Conservation (phyloP, 495 filamentous ascomycete genomes). For the Talaromyces nanjingensis region DNA sequence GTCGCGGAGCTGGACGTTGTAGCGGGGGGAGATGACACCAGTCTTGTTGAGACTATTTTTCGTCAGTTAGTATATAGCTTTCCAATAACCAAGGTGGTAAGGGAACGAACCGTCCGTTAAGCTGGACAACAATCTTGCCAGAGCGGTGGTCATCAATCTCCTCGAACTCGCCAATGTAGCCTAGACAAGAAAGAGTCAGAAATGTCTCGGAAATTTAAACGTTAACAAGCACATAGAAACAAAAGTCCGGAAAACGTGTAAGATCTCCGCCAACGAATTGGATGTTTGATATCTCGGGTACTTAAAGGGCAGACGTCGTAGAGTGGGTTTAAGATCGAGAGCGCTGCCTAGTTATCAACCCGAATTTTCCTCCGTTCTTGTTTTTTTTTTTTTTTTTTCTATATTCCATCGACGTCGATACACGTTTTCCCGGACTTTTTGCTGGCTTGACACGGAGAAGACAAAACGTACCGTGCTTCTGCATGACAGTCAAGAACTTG, state of each 20-base stretch:
- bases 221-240: conserved; percentile 60
- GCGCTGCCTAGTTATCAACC: conserved; percentile 99
- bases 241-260: conserved; percentile 73
- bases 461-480: conserved; percentile 84
- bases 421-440: conserved; percentile 6
- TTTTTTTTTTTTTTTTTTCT: conserved; percentile 7
- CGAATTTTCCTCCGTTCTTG: conserved; percentile 42
- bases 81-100: neutral
- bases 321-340: conserved; percentile 52
- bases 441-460: neutral
- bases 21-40: conserved; percentile 96
- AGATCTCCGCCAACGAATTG: conserved; percentile 64
- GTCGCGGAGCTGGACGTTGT: conserved; percentile 95
- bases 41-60: conserved; percentile 83
- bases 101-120: conserved; percentile 61
- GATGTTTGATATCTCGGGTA: conserved; percentile 77
- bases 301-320: conserved; percentile 98
- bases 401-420: conserved; percentile 1
- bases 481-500: conserved; percentile 98
- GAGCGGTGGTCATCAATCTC: conserved; percentile 98
- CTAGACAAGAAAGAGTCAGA: conserved; percentile 40
- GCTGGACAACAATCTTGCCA: conserved; percentile 96
- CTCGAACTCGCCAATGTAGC: conserved; percentile 99
- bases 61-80: neutral
- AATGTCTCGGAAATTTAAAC: conserved; percentile 90